Evolutionary conservation across 176 grass and related monocot genomes (phyloP).

Genomic region (Echinochloa phyllopogon): DNA sequence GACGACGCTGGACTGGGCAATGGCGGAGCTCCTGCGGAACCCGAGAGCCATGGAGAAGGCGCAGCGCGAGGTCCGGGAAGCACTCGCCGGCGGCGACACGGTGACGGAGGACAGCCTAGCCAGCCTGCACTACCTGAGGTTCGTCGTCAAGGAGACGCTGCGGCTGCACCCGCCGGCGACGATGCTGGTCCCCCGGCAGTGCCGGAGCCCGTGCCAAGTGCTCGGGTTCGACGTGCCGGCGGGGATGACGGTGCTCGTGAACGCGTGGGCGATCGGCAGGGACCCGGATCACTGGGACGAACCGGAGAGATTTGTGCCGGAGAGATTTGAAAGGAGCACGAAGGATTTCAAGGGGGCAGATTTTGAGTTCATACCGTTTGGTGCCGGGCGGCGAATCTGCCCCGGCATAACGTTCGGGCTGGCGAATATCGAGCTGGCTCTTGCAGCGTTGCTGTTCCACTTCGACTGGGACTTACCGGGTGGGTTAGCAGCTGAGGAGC

Average conservation of each 20-base stretch:
- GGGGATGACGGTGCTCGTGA: constrained; percentile 43
- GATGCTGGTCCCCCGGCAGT: constrained; percentile 38
- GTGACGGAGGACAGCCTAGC: constrained; percentile 30
- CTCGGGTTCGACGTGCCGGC: constrained; percentile 46
- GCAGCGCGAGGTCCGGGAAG: constrained; percentile 44
- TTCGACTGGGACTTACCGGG: constrained; percentile 54
- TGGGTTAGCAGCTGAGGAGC: not conserved
- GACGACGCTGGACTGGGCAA: constrained; percentile 54
- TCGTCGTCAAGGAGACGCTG: constrained; percentile 63
- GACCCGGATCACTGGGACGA: constrained; percentile 49
- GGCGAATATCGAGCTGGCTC: constrained; percentile 49
- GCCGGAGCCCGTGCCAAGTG: constrained; percentile 28
- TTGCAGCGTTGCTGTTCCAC: constrained; percentile 58
- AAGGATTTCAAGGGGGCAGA: constrained; percentile 53
- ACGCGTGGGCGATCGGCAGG: constrained; percentile 62
- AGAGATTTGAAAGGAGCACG: constrained; percentile 27
- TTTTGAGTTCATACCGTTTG: constrained; percentile 67
- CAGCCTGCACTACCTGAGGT: constrained; percentile 33
- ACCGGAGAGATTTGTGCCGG: constrained; percentile 46
- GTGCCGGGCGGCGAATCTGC: constrained; percentile 56
- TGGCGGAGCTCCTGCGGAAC: constrained; percentile 51
- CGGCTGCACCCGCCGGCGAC: constrained; percentile 56
- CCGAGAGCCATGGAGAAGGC: constrained; percentile 37
- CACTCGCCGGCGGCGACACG: not conserved
- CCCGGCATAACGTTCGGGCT: constrained; percentile 58